phyloP scores from a whole-genome alignment of 306 rosid genomes.

The Lathyrus aphaca region DNA sequence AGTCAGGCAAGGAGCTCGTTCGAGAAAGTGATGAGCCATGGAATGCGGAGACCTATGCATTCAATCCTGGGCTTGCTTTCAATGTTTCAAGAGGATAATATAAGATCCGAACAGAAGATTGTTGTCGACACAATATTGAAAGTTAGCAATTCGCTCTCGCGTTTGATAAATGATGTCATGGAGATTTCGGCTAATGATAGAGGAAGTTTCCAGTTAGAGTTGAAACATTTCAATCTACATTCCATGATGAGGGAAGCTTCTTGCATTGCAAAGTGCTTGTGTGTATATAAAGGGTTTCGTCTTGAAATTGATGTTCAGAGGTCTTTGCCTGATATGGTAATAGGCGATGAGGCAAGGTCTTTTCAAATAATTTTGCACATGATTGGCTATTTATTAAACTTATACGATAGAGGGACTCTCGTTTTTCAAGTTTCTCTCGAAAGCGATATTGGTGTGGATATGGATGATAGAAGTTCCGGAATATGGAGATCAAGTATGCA shows the following conservation, averaged over 20 bases:
- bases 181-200: slow-evolving; percentile 62
- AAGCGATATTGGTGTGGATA: slow-evolving; percentile 39
- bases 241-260: slow-evolving; percentile 70
- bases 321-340: slow-evolving; percentile 65
- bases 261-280: slow-evolving; percentile 72
- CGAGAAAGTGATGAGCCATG: slow-evolving; percentile 80
- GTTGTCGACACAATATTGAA: slow-evolving; percentile 65
- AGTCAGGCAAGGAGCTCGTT: slow-evolving; percentile 73
- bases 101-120: slow-evolving; percentile 55
- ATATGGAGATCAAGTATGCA: slow-evolving; percentile 54
- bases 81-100: slow-evolving; percentile 50
- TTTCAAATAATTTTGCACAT: slow-evolving; percentile 78
- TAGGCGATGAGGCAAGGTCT: slow-evolving; percentile 73
- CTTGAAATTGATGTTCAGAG: slow-evolving; percentile 65
- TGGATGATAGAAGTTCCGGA: slow-evolving; percentile 45
- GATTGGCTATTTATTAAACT: slow-evolving; percentile 62
- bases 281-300: slow-evolving; percentile 62
- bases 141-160: slow-evolving; percentile 64
- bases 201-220: slow-evolving; percentile 57
- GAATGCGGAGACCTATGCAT: slow-evolving; percentile 85
- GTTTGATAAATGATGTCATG: slow-evolving; percentile 70
- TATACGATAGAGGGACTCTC: slow-evolving; percentile 48
- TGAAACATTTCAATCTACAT: slow-evolving; percentile 65
- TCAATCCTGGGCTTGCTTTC: slow-evolving; percentile 70
- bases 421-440: slow-evolving; percentile 51